A percentile compares a stretch with the other conserved stretches of the same genome.
These are phyloP conservation scores for Irineochytrium annulatum DNA, from an alignment of 192 early-diverging fungal species.

Conservation along the genomic window DNA sequence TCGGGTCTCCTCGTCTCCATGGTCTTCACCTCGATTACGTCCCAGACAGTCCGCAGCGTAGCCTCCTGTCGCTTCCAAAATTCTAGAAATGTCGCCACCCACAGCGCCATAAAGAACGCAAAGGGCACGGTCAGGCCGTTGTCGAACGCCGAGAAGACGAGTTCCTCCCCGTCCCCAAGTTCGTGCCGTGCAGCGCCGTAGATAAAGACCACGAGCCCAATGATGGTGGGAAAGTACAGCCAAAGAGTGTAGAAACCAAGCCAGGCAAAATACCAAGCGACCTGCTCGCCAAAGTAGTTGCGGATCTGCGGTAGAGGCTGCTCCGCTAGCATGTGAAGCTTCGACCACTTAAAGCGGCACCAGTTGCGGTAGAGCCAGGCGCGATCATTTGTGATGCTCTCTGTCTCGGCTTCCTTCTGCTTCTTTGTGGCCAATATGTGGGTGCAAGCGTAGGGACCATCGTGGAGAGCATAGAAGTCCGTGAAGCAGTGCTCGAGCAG, in stretches of 20 bases:
- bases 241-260: conserved; percentile 63
- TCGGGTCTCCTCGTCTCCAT: conserved; percentile 56
- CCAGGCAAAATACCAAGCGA: conserved; percentile 68
- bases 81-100: conserved; percentile 56
- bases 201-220: conserved; percentile 48
- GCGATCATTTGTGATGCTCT: no score
- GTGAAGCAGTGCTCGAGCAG: conserved; percentile 38
- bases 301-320: conserved; percentile 26
- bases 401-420: no score
- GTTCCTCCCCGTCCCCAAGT: no score
- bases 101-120: conserved; percentile 59
- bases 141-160: conserved; percentile 50
- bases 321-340: conserved; percentile 1
- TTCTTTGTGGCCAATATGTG: not conserved
- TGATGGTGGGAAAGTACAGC: conserved; percentile 42
- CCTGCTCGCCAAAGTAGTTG: conserved; percentile 66
- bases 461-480: conserved; percentile 53
- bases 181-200: no score
- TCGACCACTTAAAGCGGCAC: conserved; percentile 24
- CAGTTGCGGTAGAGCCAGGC: conserved; percentile 40
- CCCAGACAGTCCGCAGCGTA: conserved; percentile 39
- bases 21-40: conserved; percentile 45
- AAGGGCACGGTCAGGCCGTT: conserved; percentile 53
- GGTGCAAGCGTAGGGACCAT: conserved; percentile 38
- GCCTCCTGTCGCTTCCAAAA: conserved; percentile 56